These are phyloP conservation scores for Jaltomata sinuosa DNA, from an alignment of 257 asterid genomes.

Conservation along the genomic window DNA sequence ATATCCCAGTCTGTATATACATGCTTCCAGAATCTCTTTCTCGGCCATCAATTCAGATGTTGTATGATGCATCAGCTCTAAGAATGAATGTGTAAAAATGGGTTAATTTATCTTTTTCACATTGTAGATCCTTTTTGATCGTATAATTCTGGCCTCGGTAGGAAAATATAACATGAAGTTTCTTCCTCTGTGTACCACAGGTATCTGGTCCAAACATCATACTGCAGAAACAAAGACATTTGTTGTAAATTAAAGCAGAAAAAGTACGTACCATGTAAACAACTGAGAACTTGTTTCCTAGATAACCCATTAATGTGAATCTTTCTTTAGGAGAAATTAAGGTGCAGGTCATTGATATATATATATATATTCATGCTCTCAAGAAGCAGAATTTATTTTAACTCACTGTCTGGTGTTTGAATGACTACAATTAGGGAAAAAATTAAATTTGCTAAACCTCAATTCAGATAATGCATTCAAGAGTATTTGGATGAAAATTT, in stretches of 20 bases:
- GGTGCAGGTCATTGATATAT: no score
- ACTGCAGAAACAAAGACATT: constrained; percentile 38
- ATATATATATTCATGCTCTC: no score
- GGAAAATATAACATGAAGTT: constrained; percentile 29
- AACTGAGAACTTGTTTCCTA: no score
- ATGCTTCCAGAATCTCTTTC: constrained; percentile 21
- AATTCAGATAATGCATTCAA: no score
- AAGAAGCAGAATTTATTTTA: no score
- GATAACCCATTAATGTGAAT: no score
- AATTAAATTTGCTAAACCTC: no score
- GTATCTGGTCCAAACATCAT: constrained; percentile 97
- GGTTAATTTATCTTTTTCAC: constrained; percentile 34
- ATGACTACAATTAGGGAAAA: no score
- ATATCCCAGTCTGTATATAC: constrained; percentile 24
- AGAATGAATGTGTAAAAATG: constrained; percentile 35
- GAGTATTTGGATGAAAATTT: no score
- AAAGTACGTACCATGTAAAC: no score
- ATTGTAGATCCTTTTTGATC: constrained; percentile 20
- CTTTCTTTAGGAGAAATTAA: no score
- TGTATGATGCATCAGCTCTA: constrained; percentile 32
- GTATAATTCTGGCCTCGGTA: constrained; percentile 32
- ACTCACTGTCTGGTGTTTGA: no score
- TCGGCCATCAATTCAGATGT: constrained; percentile 9
- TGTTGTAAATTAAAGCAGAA: not conserved
- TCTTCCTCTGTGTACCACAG: constrained; percentile 63